Conservation (phyloP, 2,329 filamentous ascomycete genomes). For the Trichoderma polysporum region DNA sequence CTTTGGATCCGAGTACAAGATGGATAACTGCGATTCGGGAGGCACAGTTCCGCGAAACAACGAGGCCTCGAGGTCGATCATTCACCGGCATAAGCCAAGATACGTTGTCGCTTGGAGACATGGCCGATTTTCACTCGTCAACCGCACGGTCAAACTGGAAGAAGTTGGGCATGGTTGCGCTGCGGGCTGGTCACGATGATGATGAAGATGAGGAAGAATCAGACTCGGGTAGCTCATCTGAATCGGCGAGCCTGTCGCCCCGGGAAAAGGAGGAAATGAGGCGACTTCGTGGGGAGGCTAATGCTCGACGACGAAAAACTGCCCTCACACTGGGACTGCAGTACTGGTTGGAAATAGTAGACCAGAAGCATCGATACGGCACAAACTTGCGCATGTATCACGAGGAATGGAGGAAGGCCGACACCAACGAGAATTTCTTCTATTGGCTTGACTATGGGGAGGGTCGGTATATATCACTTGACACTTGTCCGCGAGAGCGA, state of each 20-base stretch:
- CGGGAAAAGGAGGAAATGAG: conserved; percentile 43
- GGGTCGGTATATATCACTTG: conserved; percentile 67
- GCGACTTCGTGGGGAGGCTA: conserved; percentile 48
- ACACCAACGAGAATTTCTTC: conserved; percentile 86
- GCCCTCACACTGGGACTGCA: conserved; percentile 81
- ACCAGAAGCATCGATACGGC: conserved; percentile 83
- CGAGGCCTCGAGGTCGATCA: conserved; percentile 42
- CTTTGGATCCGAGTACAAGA: conserved; percentile 66
- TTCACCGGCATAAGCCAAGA: conserved; percentile 20
- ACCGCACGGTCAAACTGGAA: conserved; percentile 71
- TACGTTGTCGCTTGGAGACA: conserved; percentile 21
- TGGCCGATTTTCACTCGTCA: conserved; percentile 25
- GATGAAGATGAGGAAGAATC: conserved; percentile 51
- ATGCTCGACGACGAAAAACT: conserved; percentile 59
- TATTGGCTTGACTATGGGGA: conserved; percentile 88
- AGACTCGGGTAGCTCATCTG: conserved; percentile 34
- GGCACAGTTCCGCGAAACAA: conserved; percentile 53
- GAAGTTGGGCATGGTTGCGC: conserved; percentile 67
- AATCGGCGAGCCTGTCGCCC: conserved; percentile 32
- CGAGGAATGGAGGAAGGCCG: conserved; percentile 73
- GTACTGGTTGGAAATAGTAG: conserved; percentile 84
- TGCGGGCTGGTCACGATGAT: conserved; percentile 69
- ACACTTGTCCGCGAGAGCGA: conserved; percentile 68
- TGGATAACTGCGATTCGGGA: conserved; percentile 68
- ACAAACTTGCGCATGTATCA: conserved; percentile 81